phyloP scores from a whole-genome alignment of 805 yeast species.

The Jamesozyma hellenica region DNA sequence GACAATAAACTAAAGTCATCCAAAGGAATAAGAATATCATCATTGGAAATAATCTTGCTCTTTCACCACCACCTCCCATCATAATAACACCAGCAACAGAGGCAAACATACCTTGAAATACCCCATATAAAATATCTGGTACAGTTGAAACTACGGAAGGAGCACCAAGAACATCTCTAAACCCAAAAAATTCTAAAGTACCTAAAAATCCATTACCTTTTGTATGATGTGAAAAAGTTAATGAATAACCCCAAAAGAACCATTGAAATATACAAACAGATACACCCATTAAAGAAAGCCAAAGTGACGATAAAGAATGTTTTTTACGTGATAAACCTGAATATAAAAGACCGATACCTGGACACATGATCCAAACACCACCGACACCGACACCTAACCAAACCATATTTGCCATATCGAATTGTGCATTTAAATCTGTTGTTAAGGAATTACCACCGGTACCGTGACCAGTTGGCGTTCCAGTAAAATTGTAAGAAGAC shows the following conservation, averaged over 20 bases:
- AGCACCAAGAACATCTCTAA: constrained; percentile 73
- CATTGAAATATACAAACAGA: constrained; percentile 84
- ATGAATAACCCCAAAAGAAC: constrained; percentile 97
- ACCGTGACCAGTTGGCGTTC: constrained; percentile 46
- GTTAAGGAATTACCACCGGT: constrained; percentile 77
- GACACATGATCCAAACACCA: constrained; percentile 91
- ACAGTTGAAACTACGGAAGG: constrained; percentile 55
- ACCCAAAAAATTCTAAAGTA: constrained; percentile 66
- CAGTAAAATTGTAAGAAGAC: constrained; percentile 28
- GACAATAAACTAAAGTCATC: constrained; percentile 93
- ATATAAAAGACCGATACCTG: constrained; percentile 88
- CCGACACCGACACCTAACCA: constrained; percentile 74
- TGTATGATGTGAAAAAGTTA: constrained; percentile 66
- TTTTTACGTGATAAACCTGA: constrained; percentile 91
- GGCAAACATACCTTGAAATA: constrained; percentile 96
- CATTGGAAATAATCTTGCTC: constrained; percentile 94
- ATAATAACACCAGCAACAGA: constrained; percentile 83
- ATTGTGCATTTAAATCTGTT: constrained; percentile 60
- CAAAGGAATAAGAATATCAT: constrained; percentile 88
- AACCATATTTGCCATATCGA: constrained; percentile 67
- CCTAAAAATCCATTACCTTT: constrained; percentile 64
- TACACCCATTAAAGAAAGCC: constrained; percentile 89
- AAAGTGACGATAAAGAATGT: constrained; percentile 85
- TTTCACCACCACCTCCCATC: constrained; percentile 97
- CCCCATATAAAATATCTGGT: constrained; percentile 87